Conservation (phyloP, 2,329 filamentous ascomycete species). For the Pseudogymnoascus sp. region DNA sequence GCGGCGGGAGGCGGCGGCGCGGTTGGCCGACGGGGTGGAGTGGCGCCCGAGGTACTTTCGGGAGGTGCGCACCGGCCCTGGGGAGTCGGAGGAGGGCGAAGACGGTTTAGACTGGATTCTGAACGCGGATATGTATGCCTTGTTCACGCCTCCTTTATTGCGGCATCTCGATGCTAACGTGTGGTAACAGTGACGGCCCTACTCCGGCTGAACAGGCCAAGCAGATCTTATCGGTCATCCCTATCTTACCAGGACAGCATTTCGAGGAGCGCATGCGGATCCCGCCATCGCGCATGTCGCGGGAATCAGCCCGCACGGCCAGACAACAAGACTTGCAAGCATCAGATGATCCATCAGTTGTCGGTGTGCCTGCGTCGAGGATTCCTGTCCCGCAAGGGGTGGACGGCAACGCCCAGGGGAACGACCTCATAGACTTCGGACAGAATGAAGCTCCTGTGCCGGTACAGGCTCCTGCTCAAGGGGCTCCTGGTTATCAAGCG, state of each 20-base stretch:
- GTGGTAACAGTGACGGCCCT: slow-evolving; percentile 45
- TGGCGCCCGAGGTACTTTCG: slow-evolving; percentile 88
- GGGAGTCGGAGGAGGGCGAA: slow-evolving; percentile 67
- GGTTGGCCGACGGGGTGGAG: slow-evolving; percentile 68
- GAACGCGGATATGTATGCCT: slow-evolving; percentile 67
- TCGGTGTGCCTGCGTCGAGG: not conserved
- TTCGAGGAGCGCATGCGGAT: slow-evolving; percentile 46
- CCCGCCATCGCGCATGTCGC: slow-evolving; percentile 28
- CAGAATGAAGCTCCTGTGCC: slow-evolving; percentile 31
- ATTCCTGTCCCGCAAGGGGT: not conserved
- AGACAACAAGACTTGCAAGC: slow-evolving; percentile 18
- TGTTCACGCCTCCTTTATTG: not conserved
- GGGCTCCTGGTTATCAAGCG: not conserved
- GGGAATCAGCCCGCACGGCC: slow-evolving; percentile 15
- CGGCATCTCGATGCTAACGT: not conserved
- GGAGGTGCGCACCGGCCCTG: slow-evolving; percentile 59
- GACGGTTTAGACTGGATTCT: slow-evolving; percentile 94
- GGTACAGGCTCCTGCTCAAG: not conserved
- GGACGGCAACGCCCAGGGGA: slow-evolving; percentile 14
- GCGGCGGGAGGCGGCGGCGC: slow-evolving; percentile 73
- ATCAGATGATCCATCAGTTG: not conserved
- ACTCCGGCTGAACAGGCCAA: slow-evolving; percentile 62
- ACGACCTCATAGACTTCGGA: slow-evolving; percentile 51
- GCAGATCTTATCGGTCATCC: slow-evolving; percentile 79
- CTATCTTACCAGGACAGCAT: slow-evolving; percentile 72